Base-by-base conservation (phyloP, 371 early-diverging fungal genomes). In the Rhizomucor pusillus region DNA sequence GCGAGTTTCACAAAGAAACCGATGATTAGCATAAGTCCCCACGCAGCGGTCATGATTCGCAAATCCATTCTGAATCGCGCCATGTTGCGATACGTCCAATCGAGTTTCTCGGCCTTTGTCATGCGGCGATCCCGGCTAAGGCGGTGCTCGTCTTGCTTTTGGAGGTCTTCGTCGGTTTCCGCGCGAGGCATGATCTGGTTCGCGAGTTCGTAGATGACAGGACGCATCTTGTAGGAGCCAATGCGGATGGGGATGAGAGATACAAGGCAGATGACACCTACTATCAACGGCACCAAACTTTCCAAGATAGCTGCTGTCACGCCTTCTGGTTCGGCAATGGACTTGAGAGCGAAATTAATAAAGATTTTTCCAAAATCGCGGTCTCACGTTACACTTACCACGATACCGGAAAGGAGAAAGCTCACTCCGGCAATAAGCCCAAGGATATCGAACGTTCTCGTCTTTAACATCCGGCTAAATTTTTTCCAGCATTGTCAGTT, bases 141-240 rank as follows among this genome's bases (percentile, higher is more conserved):
- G 3, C 69, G 63, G 10, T 56, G 40, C 39, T 67, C 63, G 20
- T 69, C 70, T 3, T 60, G 58, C 6, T 55, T 33, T n/a, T 47
- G 46, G 1, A 67, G 49, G 3, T 59, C 61, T 52, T 61, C 55
- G 25, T 65, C 62, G 1, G 44, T 34, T 23, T 52, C 69, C 12
- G 54, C 36, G 1, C 76, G 65, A 10, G 76, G 76, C 72, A 75
- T 75, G 1, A 75, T 43, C 54, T 75, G 76, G 23, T 63, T 69
- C 0, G 66, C 60, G n/a, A 75, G 39, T 47, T 75, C 67, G 45
- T 60, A 75, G 14, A 71, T 43, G 11, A 71, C 46, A 3, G 72
- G 76, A 10, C 69, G 63, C 24, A 75, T 16, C 35, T 61, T 55
- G 56, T 65, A 69, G 5, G 57, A 57, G 7, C 72, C 72, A 34